phyloP scores from a whole-genome alignment of 169 alveolate genomes.

The Cryptosporidium meleagridis region DNA sequence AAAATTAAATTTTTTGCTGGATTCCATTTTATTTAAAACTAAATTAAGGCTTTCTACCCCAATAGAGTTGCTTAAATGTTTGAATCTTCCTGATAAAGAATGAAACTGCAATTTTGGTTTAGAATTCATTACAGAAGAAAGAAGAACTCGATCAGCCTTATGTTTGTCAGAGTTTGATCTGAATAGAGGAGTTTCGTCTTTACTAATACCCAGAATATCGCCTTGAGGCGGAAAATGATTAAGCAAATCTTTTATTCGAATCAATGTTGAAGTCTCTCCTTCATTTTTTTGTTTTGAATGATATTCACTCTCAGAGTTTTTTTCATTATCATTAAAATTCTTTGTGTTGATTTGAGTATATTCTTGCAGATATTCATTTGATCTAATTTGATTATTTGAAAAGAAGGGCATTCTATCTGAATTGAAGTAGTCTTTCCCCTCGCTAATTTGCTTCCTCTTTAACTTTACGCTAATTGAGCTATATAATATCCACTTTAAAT shows the following conservation, averaged over 20 bases:
- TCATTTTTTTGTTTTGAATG: too few relatives aligned
- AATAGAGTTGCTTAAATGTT: background rate
- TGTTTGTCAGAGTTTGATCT: slow-evolving; percentile 46
- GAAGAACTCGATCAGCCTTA: slow-evolving; percentile 19
- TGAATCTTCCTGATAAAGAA: slow-evolving; percentile 24
- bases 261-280: slow-evolving; percentile 1
- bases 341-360: background rate
- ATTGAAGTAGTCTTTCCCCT: background rate
- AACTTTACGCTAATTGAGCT: background rate
- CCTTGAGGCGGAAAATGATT: slow-evolving; percentile 46
- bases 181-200: slow-evolving; percentile 16
- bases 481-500: background rate
- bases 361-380: background rate
- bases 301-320: background rate
- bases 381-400: background rate
- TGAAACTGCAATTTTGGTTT: slow-evolving; percentile 3
- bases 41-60: background rate
- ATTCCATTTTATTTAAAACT: background rate
- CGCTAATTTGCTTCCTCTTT: background rate
- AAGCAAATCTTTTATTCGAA: background rate
- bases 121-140: slow-evolving; percentile 64
- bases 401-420: background rate
- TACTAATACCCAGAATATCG: slow-evolving; percentile 48
- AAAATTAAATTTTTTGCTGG: background rate
- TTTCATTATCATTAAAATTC: background rate